Evolutionary conservation across 176 grass and related monocot genomes (phyloP).

Genomic region (Triticum timopheevii): DNA sequence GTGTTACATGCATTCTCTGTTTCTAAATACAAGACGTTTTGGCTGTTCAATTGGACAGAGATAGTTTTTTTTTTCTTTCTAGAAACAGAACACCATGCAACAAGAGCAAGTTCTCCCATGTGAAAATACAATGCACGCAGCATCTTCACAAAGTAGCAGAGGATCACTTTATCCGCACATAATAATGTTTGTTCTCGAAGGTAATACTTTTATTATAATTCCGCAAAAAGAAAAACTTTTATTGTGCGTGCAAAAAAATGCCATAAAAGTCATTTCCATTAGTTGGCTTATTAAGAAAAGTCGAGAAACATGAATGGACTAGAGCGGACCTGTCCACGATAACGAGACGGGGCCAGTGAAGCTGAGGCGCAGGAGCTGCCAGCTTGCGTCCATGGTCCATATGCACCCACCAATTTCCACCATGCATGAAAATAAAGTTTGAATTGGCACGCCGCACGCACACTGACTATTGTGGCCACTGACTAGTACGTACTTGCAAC

Average conservation of each 20-base stretch:
- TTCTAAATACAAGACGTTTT: no score
- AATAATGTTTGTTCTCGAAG: slow-evolving; percentile 69
- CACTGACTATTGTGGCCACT: neutral
- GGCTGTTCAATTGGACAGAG: no score
- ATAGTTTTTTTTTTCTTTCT: neutral
- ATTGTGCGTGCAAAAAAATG: neutral
- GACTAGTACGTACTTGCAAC: neutral
- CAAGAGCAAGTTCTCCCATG: neutral
- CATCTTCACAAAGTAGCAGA: no score
- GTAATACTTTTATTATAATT: neutral
- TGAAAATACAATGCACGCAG: no score
- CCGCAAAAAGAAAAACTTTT: neutral
- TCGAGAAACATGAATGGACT: neutral
- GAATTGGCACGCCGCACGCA: neutral
- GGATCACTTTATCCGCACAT: neutral
- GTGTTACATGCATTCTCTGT: no score
- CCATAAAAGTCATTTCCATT: neutral
- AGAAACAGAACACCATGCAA: slow-evolving; percentile 28
- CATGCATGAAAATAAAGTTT: neutral
- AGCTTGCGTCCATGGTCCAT: neutral
- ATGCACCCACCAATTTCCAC: neutral
- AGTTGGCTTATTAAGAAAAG: neutral
- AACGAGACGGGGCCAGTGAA: neutral
- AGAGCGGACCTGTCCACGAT: neutral
- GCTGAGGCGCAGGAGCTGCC: no score